Base-by-base conservation (phyloP, 108 stramenopile species). In the Bacterosira constricta region DNA sequence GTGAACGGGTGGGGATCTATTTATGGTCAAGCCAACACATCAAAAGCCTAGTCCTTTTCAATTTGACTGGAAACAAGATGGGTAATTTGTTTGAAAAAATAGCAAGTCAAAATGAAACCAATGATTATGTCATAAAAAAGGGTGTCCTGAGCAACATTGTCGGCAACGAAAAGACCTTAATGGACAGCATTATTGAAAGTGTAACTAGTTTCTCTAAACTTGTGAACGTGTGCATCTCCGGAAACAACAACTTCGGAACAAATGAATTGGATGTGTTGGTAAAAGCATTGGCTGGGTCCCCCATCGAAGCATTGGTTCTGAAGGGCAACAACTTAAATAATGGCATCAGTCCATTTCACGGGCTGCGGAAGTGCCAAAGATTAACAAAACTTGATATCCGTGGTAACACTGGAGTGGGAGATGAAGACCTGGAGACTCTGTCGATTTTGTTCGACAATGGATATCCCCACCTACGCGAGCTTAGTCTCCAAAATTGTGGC, bases 21-120 rank as follows among this genome's bases (percentile, higher is more conserved):
- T 26, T 63, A 20, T 55, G 62, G 30, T 38, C 18, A 42, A 73
- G 34, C 51, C 27, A 7, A 31, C 52, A 73, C 25, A n/a, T 73
- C 38, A 73, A 63, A 45, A 73, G 18, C 6, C 6, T 63, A 10
- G 3, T 15, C 0, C 61, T 63, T 0, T 0, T 18, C 26, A 23
- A 37, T 41, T 27, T 73, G 21, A 52, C 39, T 3, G 62, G 36
- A 11, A 18, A 17, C 26, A 42, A 63, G 49, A 73, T 73, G 71
- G 27, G 42, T 29, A 18, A 41, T 20, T 46, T 73, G 32, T 73
- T 73, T 54, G 60, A 47, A 3, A 54, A 32, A 30, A 63, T 63
- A n/a, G 49, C 49, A 17, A 27, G 35, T 26, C 71, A 72, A 42
- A 51, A 73, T 21, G 62, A 49, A 49, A 47, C 57, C 5, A 70